phyloP scores from a whole-genome alignment of 805 yeast species.

The Candida schatavii region DNA sequence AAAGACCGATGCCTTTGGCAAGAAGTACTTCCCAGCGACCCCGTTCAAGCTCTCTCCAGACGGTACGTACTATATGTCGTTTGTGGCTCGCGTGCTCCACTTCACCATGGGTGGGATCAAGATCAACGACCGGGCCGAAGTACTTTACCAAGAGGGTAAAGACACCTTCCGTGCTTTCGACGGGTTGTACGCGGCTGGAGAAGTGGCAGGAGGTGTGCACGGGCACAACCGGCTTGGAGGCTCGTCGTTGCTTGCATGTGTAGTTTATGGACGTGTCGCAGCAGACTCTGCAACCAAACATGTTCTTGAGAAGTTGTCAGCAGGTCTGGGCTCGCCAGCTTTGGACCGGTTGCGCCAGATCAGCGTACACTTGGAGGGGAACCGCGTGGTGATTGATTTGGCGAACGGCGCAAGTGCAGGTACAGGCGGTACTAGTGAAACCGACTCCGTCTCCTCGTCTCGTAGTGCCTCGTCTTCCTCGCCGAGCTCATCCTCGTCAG shows the following conservation, averaged over 20 bases:
- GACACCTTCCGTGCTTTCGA: conserved; percentile 23
- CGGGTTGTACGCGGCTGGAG: conserved; percentile 44
- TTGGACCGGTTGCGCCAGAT: conserved; percentile 40
- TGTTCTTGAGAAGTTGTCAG: conserved; percentile 27
- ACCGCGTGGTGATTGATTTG: conserved; percentile 9
- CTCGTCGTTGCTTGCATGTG: conserved; percentile 43
- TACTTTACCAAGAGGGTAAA: conserved; percentile 30
- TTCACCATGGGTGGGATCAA: conserved; percentile 72
- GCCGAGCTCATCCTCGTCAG: neutral
- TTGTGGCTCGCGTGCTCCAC: conserved; percentile 55
- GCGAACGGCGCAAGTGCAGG: neutral
- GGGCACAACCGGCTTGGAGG: conserved; percentile 46
- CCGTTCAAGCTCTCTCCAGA: conserved; percentile 37
- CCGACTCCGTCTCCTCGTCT: conserved; percentile 1
- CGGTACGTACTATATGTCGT: conserved; percentile 48
- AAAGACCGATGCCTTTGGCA: conserved; percentile 44
- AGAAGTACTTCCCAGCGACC: conserved; percentile 46
- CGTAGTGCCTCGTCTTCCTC: neutral
- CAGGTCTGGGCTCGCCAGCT: conserved; percentile 19
- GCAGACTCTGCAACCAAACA: conserved; percentile 40
- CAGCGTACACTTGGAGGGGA: conserved; percentile 43
- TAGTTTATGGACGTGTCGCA: conserved; percentile 42
- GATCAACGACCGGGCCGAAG: conserved; percentile 48
- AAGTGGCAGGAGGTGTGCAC: conserved; percentile 46
- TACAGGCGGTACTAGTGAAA: conserved; percentile 1